These are phyloP conservation scores for Dioscorea zingiberensis DNA, from an alignment of 106 monocot species.

Conservation along the genomic window DNA sequence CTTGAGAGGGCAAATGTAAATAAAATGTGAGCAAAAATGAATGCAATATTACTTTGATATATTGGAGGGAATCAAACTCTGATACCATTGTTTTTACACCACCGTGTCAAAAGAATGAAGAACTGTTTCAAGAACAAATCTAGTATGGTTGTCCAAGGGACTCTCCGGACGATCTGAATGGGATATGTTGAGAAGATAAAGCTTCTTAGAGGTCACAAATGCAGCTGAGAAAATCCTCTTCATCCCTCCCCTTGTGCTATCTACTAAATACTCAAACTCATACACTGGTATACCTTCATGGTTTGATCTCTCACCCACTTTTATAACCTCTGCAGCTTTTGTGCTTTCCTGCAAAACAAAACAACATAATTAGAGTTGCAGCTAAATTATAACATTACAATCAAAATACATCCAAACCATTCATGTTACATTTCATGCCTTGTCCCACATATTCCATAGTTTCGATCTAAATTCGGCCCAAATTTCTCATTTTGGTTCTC, in stretches of 20 bases:
- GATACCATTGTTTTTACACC: neutral
- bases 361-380: no score
- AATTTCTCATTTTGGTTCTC: no score
- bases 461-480: no score
- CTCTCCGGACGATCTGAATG: constrained; percentile 57
- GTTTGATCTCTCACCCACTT: constrained; percentile 42
- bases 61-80: no score
- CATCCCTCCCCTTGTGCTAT: constrained; percentile 90
- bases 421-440: no score
- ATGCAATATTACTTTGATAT: no score
- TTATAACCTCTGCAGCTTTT: constrained; percentile 50
- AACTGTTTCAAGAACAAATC: constrained; percentile 63
- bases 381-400: no score
- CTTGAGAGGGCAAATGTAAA: no score
- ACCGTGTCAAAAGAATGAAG: constrained; percentile 82
- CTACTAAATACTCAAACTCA: constrained; percentile 83
- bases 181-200: constrained; percentile 81
- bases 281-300: constrained; percentile 53
- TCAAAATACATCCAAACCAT: no score
- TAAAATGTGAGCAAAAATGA: no score
- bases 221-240: constrained; percentile 95
- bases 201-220: constrained; percentile 70
- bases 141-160: constrained; percentile 49
- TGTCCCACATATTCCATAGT: no score
- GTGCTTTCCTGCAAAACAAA: constrained; percentile 95